A percentile compares a stretch with the other conserved stretches of the same genome.
phyloP scores from a whole-genome alignment of 2,329 filamentous ascomycete species.

The Paramyrothecium sp. region DNA sequence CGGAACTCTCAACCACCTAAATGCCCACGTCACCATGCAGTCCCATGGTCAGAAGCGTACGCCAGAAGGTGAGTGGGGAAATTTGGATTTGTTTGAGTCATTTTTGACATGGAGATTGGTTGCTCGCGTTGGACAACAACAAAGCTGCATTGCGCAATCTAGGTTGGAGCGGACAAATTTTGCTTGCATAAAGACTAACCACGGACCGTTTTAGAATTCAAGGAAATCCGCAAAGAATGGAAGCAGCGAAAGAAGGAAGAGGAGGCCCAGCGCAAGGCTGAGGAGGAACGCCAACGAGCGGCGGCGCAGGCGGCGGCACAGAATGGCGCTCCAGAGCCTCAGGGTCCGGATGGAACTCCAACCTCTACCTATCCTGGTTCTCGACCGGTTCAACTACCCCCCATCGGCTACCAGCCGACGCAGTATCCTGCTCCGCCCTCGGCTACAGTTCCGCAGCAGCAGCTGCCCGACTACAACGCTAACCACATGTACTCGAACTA shows the following conservation, averaged over 20 bases:
- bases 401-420: slow-evolving; percentile 68
- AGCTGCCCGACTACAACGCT: slow-evolving; percentile 53
- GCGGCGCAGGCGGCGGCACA: slow-evolving; percentile 53
- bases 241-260: slow-evolving; percentile 99
- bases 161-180: no score
- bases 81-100: neutral
- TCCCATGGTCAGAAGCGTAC: slow-evolving; percentile 92
- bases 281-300: slow-evolving; percentile 74
- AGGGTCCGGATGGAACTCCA: slow-evolving; percentile 37
- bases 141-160: no score
- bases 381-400: slow-evolving; percentile 65
- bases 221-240: slow-evolving; percentile 99
- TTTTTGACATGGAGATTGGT: slow-evolving; percentile 11
- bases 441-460: slow-evolving; percentile 48
- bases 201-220: slow-evolving; percentile 72
- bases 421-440: slow-evolving; percentile 66
- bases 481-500: slow-evolving; percentile 58
- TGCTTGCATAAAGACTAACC: slow-evolving; percentile 19
- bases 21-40: slow-evolving; percentile 99
- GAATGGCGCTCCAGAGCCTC: slow-evolving; percentile 47
- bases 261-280: slow-evolving; percentile 82
- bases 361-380: slow-evolving; percentile 57
- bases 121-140: neutral
- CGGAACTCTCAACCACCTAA: slow-evolving; percentile 93
- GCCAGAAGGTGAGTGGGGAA: slow-evolving; percentile 76